These are phyloP conservation scores for Sporothrix schenckii DNA, from an alignment of 2,329 filamentous ascomycete species.

Conservation along the genomic window DNA sequence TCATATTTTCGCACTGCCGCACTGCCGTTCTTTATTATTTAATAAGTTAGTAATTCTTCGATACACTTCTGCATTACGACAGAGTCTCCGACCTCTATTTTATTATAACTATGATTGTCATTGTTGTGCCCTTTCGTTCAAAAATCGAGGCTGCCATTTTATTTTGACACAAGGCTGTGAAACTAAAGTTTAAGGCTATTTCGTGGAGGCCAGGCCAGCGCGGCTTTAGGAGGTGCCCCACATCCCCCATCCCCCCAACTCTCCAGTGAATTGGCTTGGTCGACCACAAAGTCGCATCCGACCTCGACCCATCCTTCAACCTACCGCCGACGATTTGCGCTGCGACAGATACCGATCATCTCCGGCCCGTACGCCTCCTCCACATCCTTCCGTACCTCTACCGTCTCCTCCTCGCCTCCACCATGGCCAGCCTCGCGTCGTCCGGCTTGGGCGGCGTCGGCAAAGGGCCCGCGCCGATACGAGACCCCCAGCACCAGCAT, in stretches of 20 bases:
- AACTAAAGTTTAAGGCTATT: neutral
- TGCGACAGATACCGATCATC: neutral
- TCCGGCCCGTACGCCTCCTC: neutral
- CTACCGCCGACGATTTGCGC: neutral
- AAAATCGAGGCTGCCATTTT: neutral
- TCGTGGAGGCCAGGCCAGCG: neutral
- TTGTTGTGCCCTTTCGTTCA: neutral
- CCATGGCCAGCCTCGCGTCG: slow-evolving; percentile 24
- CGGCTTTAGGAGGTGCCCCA: slow-evolving; percentile 28
- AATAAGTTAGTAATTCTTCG: neutral
- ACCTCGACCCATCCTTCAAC: neutral
- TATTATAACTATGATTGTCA: neutral
- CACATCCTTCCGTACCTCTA: neutral
- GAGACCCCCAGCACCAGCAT: slow-evolving; percentile 30
- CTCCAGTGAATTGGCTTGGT: slow-evolving; percentile 10
- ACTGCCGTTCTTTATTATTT: too few relatives aligned
- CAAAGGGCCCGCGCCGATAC: slow-evolving; percentile 30
- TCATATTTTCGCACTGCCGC: slow-evolving; percentile 2
- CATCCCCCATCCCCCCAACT: neutral
- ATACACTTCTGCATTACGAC: neutral
- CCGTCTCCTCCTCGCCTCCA: neutral
- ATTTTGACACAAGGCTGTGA: neutral
- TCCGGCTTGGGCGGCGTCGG: slow-evolving; percentile 29
- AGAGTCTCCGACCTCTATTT: neutral
- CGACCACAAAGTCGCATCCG: slow-evolving; percentile 2